Evolutionary conservation across 768 basidiomycete genomes (phyloP), one percentile per base, ranked within the genome.

Genomic region (Tephrocybe rancida): DNA sequence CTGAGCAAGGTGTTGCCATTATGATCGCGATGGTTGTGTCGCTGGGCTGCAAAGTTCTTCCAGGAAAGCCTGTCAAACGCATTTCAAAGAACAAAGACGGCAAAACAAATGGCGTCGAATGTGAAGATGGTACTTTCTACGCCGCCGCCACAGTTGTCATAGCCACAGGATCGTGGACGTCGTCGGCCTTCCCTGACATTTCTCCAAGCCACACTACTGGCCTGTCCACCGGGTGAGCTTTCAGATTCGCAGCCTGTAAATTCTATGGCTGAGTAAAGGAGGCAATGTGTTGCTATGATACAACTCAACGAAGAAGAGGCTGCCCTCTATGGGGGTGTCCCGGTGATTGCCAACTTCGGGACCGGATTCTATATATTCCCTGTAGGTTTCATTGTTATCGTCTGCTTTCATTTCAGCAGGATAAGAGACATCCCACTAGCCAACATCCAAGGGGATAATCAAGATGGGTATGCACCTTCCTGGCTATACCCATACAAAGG

Each of bases 361-460:
- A 74, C 85, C 35, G 91, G 88, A 3, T 90, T 90, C 65, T 96
- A 96, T 70, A 66, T 86, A 29, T 92, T 96, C 68, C 95, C 92
- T 3, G 91, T 92, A 64, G 59, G 83, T 45, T 27, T 37, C 19
- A 27, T 19, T 41, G 3, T 5, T 3, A 26, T 16, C 42, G 30
- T 27, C 27, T 43, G 14, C 10, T 29, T 50, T 24, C 35, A 9
- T 16, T 9, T 9, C 35, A 16, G 35, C 55, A 32, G n/a, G n/a
- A n/a, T n/a, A n/a, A n/a, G 32, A 41, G 14, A 27, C 47, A 10
- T 52, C 35, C 19, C 27, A 1, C 14, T 18, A 91, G 90, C 90
- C 91, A 9, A 90, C 83, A 53, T 69, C 78, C 41, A 71, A 84
- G 34, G 80, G 85, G 58, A 63, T 92, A 44, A 67, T 98, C 48